A percentile compares a stretch with the other conserved stretches of the same genome.
phyloP scores from a whole-genome alignment of 164 flowering plant species.

The Vitis labrusca region DNA sequence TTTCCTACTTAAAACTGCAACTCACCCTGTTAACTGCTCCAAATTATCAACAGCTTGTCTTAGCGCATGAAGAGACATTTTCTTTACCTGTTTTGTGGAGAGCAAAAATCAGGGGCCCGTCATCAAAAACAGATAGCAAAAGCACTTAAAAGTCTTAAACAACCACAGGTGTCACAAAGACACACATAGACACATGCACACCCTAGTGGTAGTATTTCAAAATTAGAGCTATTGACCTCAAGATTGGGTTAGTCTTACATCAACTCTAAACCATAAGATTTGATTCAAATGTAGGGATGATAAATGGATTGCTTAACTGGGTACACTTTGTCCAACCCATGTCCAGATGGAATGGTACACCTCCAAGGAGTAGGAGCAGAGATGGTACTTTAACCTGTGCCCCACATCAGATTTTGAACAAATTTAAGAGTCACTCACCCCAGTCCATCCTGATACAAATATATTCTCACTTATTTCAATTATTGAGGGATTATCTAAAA shows the following conservation, averaged over 20 bases:
- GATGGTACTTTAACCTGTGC: too few relatives aligned
- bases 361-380: too few relatives aligned
- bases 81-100: slow-evolving; percentile 11
- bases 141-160: not conserved
- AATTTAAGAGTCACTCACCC: too few relatives aligned
- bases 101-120: not conserved
- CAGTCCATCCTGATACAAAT: too few relatives aligned
- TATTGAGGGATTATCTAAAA: too few relatives aligned
- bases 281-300: not conserved
- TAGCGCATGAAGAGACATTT: slow-evolving; percentile 18
- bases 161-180: too few relatives aligned
- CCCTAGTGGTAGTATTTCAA: not conserved
- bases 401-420: too few relatives aligned
- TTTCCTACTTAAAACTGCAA: slow-evolving; percentile 3
- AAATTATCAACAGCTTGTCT: slow-evolving; percentile 6
- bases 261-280: not conserved
- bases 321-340: too few relatives aligned
- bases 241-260: not conserved
- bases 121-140: not conserved
- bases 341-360: too few relatives aligned
- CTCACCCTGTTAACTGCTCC: slow-evolving; percentile 2
- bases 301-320: too few relatives aligned
- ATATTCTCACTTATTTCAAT: too few relatives aligned
- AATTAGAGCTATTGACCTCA: not conserved
- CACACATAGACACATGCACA: too few relatives aligned